phyloP scores from a whole-genome alignment of 2,329 filamentous ascomycete species.

The Cryoendolithus antarcticus region DNA sequence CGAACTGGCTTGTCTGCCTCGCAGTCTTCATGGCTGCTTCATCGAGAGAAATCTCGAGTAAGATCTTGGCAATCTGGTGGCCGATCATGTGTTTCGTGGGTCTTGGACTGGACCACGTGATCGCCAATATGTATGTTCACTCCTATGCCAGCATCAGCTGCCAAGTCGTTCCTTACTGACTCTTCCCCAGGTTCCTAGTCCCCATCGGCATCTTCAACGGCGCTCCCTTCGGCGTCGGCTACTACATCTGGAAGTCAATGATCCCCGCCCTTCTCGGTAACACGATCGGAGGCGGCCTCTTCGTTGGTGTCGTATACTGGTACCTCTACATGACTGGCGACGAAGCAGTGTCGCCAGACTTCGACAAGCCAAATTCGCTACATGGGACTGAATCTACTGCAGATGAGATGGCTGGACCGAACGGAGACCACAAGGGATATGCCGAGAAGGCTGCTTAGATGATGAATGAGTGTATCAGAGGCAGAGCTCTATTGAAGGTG shows the following conservation, averaged over 20 bases:
- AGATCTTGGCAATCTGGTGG: slow-evolving; percentile 45
- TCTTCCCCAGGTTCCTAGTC: slow-evolving; percentile 12
- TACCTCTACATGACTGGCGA: slow-evolving; percentile 21
- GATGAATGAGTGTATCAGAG: too few relatives aligned
- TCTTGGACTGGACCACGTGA: slow-evolving; percentile 39
- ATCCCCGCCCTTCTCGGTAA: slow-evolving; percentile 43
- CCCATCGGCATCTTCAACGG: slow-evolving; percentile 40
- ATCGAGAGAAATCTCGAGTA: slow-evolving; percentile 39
- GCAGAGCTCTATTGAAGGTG: too few relatives aligned
- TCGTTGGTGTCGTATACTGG: slow-evolving; percentile 39
- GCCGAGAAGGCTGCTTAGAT: too few relatives aligned
- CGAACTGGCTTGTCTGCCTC: slow-evolving; percentile 47
- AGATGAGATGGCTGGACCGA: too few relatives aligned
- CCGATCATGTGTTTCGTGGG: slow-evolving; percentile 42
- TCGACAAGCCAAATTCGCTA: too few relatives aligned
- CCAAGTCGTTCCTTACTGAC: neutral
- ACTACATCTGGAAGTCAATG: slow-evolving; percentile 48
- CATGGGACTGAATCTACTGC: too few relatives aligned
- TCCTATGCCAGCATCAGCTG: neutral
- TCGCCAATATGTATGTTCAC: slow-evolving; percentile 46
- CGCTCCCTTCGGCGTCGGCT: slow-evolving; percentile 33
- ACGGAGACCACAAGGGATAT: too few relatives aligned
- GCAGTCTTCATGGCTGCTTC: slow-evolving; percentile 38
- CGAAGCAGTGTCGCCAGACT: too few relatives aligned
- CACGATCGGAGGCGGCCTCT: slow-evolving; percentile 40